Evolutionary conservation across 2,329 filamentous ascomycete genomes (phyloP).

Genomic region (Penicillium aurantiogriseum): DNA sequence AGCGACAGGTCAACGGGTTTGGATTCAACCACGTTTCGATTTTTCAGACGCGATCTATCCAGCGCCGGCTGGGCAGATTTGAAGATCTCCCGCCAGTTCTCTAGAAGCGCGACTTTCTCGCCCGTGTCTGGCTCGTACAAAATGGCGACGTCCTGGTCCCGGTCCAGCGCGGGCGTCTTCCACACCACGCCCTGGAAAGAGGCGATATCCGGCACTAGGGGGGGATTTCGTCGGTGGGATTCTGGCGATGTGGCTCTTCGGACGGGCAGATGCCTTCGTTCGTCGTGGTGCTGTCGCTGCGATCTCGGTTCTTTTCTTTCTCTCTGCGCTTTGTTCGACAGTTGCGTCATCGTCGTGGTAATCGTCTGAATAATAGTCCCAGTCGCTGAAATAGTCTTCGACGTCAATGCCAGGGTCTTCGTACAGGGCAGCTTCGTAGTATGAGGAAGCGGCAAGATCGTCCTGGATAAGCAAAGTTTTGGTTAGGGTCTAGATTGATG

Average conservation of each 20-base stretch:
- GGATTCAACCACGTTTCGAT: conserved; percentile 5
- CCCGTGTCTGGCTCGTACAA: conserved; percentile 42
- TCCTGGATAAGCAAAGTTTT: conserved; percentile 30
- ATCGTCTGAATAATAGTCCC: conserved; percentile 48
- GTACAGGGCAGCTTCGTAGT: conserved; percentile 41
- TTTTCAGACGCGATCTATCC: conserved; percentile 24
- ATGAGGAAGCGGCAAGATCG: conserved; percentile 43
- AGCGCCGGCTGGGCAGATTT: conserved; percentile 34
- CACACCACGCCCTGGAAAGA: conserved; percentile 45
- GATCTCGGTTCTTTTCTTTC: conserved; percentile 10
- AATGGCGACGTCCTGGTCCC: conserved; percentile 21
- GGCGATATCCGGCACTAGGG: conserved; percentile 20
- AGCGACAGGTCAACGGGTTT: not conserved
- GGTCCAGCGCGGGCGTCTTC: conserved; percentile 31
- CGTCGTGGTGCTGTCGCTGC: conserved; percentile 17
- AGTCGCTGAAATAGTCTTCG: conserved; percentile 45
- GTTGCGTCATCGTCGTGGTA: conserved; percentile 46
- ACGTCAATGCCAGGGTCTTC: conserved; percentile 42
- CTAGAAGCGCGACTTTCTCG: conserved; percentile 45
- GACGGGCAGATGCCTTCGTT: conserved; percentile 13
- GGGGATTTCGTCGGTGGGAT: conserved; percentile 10
- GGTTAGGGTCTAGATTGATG: conserved; percentile 5
- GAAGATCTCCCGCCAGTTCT: conserved; percentile 49
- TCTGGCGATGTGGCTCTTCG: not conserved
- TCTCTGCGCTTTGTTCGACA: conserved; percentile 23